Evolutionary conservation across 305 asterid genomes (phyloP).

Genomic region (Solanum hybrid): DNA sequence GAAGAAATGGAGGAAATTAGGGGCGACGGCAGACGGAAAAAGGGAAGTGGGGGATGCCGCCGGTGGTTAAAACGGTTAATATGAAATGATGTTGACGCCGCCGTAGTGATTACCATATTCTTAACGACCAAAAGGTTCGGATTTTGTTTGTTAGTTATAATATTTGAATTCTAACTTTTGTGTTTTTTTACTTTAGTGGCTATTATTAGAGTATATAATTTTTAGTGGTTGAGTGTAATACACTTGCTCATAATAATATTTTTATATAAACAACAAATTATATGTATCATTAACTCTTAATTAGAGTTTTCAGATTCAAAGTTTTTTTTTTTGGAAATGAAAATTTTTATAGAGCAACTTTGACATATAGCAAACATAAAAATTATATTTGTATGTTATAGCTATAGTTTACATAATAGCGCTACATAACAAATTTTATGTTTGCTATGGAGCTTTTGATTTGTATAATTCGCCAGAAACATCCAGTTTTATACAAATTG

Average conservation of each 20-base stretch:
- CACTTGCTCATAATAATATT: not conserved
- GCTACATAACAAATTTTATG: too few species aligned
- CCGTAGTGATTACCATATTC: not conserved
- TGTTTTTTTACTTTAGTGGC: not conserved
- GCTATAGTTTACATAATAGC: too few species aligned
- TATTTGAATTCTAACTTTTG: not conserved
- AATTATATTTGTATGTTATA: too few species aligned
- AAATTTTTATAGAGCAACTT: too few species aligned
- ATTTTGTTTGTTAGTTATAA: not conserved
- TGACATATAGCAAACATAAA: too few species aligned
- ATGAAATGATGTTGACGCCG: not conserved
- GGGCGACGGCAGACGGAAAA: conserved; percentile 7
- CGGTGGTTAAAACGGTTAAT: not conserved
- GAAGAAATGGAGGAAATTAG: not conserved
- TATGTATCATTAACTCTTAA: not conserved
- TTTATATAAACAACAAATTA: not conserved
- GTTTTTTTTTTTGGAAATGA: too few species aligned
- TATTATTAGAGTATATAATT: not conserved
- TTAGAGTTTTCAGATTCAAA: not conserved
- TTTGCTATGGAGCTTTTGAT: too few species aligned
- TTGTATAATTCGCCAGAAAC: too few species aligned
- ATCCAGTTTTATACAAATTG: too few species aligned
- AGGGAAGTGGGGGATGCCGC: conserved; percentile 2
- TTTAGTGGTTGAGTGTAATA: not conserved
- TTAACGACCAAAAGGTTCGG: not conserved